Base-by-base conservation (phyloP, 345 rosid species). In the Eucalyptus tenuipes region DNA sequence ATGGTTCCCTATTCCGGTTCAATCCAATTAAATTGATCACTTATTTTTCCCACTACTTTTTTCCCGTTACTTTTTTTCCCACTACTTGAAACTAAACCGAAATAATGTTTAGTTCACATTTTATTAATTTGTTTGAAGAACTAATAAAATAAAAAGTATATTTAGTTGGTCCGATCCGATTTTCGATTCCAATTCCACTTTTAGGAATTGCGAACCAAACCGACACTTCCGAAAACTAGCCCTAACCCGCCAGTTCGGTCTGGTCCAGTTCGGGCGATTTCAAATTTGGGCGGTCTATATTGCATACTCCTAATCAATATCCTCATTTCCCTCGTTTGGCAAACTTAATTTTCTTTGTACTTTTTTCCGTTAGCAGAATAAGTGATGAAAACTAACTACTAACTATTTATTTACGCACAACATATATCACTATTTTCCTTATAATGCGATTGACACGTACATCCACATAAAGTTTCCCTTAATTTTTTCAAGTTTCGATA, bases 241-340 rank as follows among this genome's bases (percentile, higher is more conserved):
- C 44, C 45, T 44, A 44, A 44, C 45, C 2, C 8, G 9, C 45
- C 9, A 2, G 9, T 44, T 2, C 9, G 9, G 9, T 44, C n/a
- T n/a, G 9, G 9, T 44, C 45, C 9, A 2, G 9, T 44, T 2
- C 9, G 9, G 9, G 7, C 0, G 4, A 50, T 2, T 16, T 3
- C 4, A 50, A 0, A 24, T 52, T 52, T 1, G 2, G 0, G 10
- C 2, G 24, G 7, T 18, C 2, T 0, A 2, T 52, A 1, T 18
- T 52, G 57, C 25, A 52, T 2, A 52, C 2, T 0, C 10, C 4
- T 2, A 18, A 27, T 27, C 31, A 27, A 61, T 27, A 6, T 59
- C 16, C 13, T 12, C 27, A 0, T 5, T 27, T 27, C 68, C 2
- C 31, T 25, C 3, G 0, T 12, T 61, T 29, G 68, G 16, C n/a